A percentile compares a stretch with the other conserved stretches of the same genome.
Evolutionary conservation across 768 basidiomycete species (phyloP).

Genomic region (Boletales sp.): DNA sequence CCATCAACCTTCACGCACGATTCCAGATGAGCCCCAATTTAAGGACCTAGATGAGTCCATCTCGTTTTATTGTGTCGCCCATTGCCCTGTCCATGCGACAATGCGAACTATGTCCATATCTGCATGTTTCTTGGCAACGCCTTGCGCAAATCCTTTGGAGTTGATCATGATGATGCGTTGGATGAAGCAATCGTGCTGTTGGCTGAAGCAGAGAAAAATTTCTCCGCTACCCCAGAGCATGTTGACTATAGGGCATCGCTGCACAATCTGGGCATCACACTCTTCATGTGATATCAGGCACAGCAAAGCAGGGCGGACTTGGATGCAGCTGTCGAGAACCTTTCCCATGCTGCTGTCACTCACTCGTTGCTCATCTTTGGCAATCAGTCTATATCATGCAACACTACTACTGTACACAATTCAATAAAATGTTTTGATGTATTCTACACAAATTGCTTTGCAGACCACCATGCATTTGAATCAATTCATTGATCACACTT

Average conservation of each 20-base stretch:
- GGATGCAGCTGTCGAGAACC: conserved; percentile 10
- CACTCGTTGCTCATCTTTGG: too few relatives aligned
- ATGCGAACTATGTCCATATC: conserved; percentile 4
- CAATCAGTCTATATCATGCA: too few relatives aligned
- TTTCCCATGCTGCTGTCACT: not conserved
- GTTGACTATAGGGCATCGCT: conserved; percentile 4
- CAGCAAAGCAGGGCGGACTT: conserved; percentile 12
- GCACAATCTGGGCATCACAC: conserved; percentile 6
- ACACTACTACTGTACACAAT: too few relatives aligned
- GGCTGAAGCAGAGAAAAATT: conserved; percentile 12
- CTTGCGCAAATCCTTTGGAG: conserved; percentile 12
- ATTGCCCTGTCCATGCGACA: conserved; percentile 4
- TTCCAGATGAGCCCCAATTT: not conserved
- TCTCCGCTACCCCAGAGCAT: conserved; percentile 3
- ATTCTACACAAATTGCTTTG: too few relatives aligned
- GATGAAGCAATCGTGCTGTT: conserved; percentile 25
- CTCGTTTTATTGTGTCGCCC: conserved; percentile 10
- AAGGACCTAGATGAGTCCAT: conserved; percentile 25
- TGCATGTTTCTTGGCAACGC: conserved; percentile 16
- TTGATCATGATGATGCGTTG: conserved; percentile 5
- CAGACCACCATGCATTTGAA: too few relatives aligned
- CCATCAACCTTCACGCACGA: conserved; percentile 12
- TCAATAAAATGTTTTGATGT: too few relatives aligned
- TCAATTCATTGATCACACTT: too few relatives aligned
- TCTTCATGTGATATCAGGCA: conserved; percentile 14